Evolutionary conservation across 2,329 filamentous ascomycete species (phyloP), one percentile per base, ranked within the genome.

Genomic region (Cercospora beticola): DNA sequence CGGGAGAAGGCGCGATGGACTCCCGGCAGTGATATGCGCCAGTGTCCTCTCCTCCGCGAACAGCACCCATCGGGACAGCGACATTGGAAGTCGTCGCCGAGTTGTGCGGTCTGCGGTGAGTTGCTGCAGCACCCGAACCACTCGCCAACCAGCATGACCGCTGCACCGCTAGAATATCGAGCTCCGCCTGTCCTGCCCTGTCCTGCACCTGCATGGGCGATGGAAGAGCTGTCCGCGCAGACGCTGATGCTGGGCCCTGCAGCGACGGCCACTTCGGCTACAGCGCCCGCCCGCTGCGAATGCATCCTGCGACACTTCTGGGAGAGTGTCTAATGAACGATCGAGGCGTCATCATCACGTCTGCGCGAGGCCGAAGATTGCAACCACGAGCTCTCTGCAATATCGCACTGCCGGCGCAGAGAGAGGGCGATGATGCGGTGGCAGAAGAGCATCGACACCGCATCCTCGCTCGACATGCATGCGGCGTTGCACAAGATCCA

Each of bases 301-400:
- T 33, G 31, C 31, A 36, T 36, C 31, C 31, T 36, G 31, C 31
- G 31, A 36, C 31, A 36, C 31, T 36, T 36, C 31, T 36, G 31
- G 12, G 31, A 36, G 31, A 12, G 31, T 36, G 12, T 14, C 14
- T 36, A 3, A 10, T 33, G 10, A 12, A 56, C 6, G 18, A 21
- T 58, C 54, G 54, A 58, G 54, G 54, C 54, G 54, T 58, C 54
- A 58, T 58, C 26, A n/a, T 30, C 54, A 58, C 52, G 52, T 56
- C 52, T 28, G 14, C 21, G 18, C 49, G 21, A 16, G 23, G 16
- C n/a, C 14, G 40, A 43, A n/a, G 40, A 43, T 43, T 18, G 40
- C 40, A 46, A 46, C 40, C 40, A 46, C 40, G 16, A 18, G 40
- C 40, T 1, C 16, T 6, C 40, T 36, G 40, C 40, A 18, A 46